Evolutionary conservation across 1,284 basidiomycete species (phyloP).

Genomic region (Vanrija pseudolonga): DNA sequence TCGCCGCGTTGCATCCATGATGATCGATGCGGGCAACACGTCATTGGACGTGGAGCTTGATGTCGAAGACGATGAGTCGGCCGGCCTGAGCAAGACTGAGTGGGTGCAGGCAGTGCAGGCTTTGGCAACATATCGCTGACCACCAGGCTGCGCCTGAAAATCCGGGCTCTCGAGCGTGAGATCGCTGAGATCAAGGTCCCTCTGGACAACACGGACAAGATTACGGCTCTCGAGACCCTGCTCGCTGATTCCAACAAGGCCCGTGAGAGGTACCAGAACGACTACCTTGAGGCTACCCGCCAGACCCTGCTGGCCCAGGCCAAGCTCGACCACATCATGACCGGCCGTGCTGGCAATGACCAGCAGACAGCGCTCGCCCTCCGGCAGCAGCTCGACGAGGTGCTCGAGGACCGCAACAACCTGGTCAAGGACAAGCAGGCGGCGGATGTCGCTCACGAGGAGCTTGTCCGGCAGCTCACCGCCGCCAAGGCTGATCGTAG

Average conservation of each 20-base stretch:
- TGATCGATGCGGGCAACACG: constrained; percentile 16
- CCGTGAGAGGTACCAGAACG: constrained; percentile 82
- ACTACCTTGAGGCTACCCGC: constrained; percentile 79
- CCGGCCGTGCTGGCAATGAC: constrained; percentile 73
- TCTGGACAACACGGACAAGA: constrained; percentile 52
- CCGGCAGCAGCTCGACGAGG: constrained; percentile 80
- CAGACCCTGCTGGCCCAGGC: constrained; percentile 76
- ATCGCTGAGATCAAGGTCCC: constrained; percentile 63
- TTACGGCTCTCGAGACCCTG: constrained; percentile 81
- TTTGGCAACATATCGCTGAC: not conserved
- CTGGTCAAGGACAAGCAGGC: constrained; percentile 57
- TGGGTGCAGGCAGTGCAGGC: constrained; percentile 8
- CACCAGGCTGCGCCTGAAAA: constrained; percentile 55
- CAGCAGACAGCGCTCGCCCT: constrained; percentile 82
- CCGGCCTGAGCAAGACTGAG: constrained; percentile 85
- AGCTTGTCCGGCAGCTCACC: constrained; percentile 66
- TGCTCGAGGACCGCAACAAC: constrained; percentile 72
- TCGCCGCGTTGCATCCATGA: constrained; percentile 3
- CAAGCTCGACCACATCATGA: constrained; percentile 81
- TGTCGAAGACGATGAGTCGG: constrained; percentile 52
- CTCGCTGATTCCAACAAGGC: constrained; percentile 85
- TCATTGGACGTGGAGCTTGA: constrained; percentile 50
- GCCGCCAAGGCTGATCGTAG: constrained; percentile 81
- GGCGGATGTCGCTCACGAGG: constrained; percentile 59
- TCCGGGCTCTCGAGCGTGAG: constrained; percentile 77